Evolutionary conservation across 306 rosid species (phyloP).

Genomic region (Astragalus membranaceus): DNA sequence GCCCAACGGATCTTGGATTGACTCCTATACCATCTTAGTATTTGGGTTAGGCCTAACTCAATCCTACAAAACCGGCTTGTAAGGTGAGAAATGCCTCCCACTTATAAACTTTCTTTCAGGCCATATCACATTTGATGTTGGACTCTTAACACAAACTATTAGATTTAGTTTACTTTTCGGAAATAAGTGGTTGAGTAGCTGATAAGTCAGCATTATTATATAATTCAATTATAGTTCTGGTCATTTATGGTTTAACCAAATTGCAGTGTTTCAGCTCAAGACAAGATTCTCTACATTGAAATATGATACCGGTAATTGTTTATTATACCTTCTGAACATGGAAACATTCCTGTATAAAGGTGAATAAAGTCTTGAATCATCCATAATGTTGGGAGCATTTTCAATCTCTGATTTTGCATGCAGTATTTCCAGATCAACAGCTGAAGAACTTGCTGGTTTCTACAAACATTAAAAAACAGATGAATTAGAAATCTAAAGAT

Average conservation of each 20-base stretch:
- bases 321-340: slow-evolving; percentile 61
- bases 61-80: no score
- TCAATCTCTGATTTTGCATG: slow-evolving; percentile 56
- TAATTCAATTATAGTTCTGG: neutral
- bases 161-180: neutral
- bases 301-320: slow-evolving; percentile 1
- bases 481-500: neutral
- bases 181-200: neutral
- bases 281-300: neutral
- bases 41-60: no score
- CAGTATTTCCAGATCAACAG: slow-evolving; percentile 48
- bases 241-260: neutral
- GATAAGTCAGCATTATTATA: neutral
- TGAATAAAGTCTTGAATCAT: slow-evolving; percentile 55
- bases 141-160: neutral
- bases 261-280: slow-evolving; percentile 3
- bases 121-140: no score
- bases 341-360: slow-evolving; percentile 72
- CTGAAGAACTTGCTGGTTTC: slow-evolving; percentile 48
- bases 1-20: no score
- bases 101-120: no score
- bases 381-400: slow-evolving; percentile 52
- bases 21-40: no score
- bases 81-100: no score
- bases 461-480: slow-evolving; percentile 21